phyloP scores from a whole-genome alignment of 2,329 filamentous ascomycete genomes.

The Cladorrhinum sp. region DNA sequence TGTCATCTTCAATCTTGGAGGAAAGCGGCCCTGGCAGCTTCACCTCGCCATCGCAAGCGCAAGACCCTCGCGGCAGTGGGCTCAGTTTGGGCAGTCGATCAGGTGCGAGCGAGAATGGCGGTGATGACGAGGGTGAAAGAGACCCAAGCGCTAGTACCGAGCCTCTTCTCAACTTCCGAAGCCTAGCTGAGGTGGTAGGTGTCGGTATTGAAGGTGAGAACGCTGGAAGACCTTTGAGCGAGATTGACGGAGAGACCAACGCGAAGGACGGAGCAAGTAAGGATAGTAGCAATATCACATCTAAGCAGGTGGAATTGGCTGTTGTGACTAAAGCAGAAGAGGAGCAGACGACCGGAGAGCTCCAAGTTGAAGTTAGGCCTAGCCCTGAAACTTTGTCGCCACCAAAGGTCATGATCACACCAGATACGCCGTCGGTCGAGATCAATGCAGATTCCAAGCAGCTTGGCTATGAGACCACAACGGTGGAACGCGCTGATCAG shows the following conservation, averaged over 20 bases:
- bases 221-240: conserved; percentile 35
- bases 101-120: conserved; percentile 38
- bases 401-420: conserved; percentile 48
- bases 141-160: conserved; percentile 56
- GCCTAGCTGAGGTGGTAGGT: conserved; percentile 79
- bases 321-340: conserved; percentile 37
- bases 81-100: conserved; percentile 48
- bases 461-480: conserved; percentile 38
- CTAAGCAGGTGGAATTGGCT: neutral
- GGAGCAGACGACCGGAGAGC: conserved; percentile 20
- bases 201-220: conserved; percentile 53
- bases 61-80: conserved; percentile 53
- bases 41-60: conserved; percentile 36
- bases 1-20: conserved; percentile 66
- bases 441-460: conserved; percentile 42
- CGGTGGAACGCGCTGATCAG: conserved; percentile 35
- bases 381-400: conserved; percentile 28
- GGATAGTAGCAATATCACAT: neutral
- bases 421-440: conserved; percentile 44
- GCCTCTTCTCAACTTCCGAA: conserved; percentile 88
- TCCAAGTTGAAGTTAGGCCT: conserved; percentile 15
- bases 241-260: conserved; percentile 29
- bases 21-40: conserved; percentile 62
- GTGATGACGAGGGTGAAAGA: conserved; percentile 48
- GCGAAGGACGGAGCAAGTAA: conserved; percentile 8